Evolutionary conservation across 2,329 filamentous ascomycete species (phyloP), one percentile per base, ranked within the genome.

Genomic region (Truncatella angustata): DNA sequence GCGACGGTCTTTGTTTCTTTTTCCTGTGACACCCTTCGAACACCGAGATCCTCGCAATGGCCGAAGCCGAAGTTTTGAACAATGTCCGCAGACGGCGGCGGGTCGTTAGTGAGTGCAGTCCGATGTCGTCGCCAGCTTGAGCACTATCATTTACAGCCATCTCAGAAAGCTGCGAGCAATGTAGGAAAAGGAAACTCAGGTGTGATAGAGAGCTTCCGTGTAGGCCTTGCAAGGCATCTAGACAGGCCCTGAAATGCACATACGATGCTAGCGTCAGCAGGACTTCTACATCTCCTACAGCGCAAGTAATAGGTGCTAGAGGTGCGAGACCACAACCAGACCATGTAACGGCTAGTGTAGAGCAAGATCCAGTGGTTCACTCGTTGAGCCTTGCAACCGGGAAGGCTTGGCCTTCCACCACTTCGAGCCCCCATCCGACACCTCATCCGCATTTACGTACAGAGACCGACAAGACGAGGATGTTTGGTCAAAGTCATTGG

Each of bases 131-230:
- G 11, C 7, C 12, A 14, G 2, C 20, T n/a, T 18, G 21, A 44
- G 64, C 73, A 24, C 10, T 20, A 9, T 24, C 6, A 44, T 11
- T 44, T 21, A 44, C 21, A 44, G 5, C 10, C 14, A n/a, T 20
- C 16, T 21, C n/a, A 50, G 51, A 50, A 28, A 43, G 45, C 26
- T 53, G 46, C 35, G 51, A 53, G 14, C 36, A 50, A 28, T 49
- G 46, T 4, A 32, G 45, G 21, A 49, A 52, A 14, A 49, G 45
- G 20, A 49, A 52, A 35, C 30, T 51, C n/a, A 21, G 42, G n/a
- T 47, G 49, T n/a, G 49, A 47, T 10, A 18, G 49, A 23, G 32
- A 34, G 20, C 42, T 51, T 3, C 49, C 49, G 12, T 51, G 42
- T 5, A 24, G 23, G 26, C 40, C 49, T 18, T 51, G 49, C 40